These are phyloP conservation scores for Eucalyptus rudis DNA, from an alignment of 345 rosid genomes.

Conservation along the genomic window DNA sequence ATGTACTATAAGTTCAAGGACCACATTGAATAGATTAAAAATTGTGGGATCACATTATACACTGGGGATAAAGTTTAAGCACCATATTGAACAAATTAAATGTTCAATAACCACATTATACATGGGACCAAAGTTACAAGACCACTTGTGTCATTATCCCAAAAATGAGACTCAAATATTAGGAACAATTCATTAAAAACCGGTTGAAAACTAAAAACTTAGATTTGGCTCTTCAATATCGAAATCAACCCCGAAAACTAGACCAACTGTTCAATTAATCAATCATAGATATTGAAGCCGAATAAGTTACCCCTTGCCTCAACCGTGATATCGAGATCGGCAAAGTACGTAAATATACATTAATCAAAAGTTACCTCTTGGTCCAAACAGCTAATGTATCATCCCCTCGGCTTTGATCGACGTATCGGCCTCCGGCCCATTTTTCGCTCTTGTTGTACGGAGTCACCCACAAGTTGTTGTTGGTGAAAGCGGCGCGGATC, in stretches of 20 bases:
- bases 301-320: background rate
- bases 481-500: constrained; percentile 42
- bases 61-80: background rate
- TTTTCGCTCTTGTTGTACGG: constrained; percentile 43
- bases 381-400: constrained; percentile 71
- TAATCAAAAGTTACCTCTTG: constrained; percentile 14
- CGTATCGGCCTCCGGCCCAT: constrained; percentile 53
- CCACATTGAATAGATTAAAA: too few relatives aligned
- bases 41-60: too few relatives aligned
- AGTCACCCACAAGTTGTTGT: constrained; percentile 62
- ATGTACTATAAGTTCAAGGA: accelerated
- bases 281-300: background rate
- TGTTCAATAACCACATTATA: background rate
- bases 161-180: background rate
- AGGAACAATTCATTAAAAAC: background rate
- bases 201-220: background rate
- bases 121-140: background rate
- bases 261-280: background rate
- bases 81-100: too few relatives aligned
- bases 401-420: constrained; percentile 46
- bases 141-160: accelerated
- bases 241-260: background rate
- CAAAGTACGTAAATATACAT: background rate
- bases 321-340: background rate
- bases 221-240: background rate